These are phyloP conservation scores for Arthrobotrys megalospora DNA, from an alignment of 2,329 filamentous ascomycete species.

Conservation along the genomic window DNA sequence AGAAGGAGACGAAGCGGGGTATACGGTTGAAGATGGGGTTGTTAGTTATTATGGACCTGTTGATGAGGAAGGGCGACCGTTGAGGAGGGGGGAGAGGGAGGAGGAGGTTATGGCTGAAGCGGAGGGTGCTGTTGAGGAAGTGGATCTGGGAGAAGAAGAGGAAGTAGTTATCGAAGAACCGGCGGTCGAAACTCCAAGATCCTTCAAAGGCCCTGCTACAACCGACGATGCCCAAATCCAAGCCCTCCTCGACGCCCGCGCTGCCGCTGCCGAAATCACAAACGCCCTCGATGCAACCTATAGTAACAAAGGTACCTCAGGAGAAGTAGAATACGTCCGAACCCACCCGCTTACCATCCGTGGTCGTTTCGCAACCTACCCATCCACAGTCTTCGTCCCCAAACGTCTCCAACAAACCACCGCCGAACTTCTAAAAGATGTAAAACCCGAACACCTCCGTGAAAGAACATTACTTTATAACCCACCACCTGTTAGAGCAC, in stretches of 20 bases:
- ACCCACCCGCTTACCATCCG: constrained; percentile 43
- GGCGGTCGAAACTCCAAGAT: neutral
- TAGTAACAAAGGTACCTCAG: neutral
- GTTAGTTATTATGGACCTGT: constrained; percentile 50
- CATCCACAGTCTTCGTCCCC: constrained; percentile 37
- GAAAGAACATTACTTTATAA: constrained; percentile 32
- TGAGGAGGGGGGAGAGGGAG: neutral
- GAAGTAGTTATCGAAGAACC: constrained; percentile 10
- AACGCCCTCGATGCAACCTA: neutral
- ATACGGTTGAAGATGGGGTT: constrained; percentile 46
- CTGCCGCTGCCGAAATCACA: constrained; percentile 10
- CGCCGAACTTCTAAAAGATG: constrained; percentile 14
- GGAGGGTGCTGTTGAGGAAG: neutral
- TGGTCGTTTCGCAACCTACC: constrained; percentile 43
- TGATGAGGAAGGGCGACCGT: constrained; percentile 41
- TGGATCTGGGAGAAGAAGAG: neutral
- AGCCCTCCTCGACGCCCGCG: constrained; percentile 15
- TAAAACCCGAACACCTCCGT: constrained; percentile 40
- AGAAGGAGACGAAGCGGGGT: constrained; percentile 24
- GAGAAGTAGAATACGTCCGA: constrained; percentile 31
- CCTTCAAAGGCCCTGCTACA: constrained; percentile 18
- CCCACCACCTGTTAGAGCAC: constrained; percentile 32
- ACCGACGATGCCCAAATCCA: neutral
- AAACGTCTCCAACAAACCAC: constrained; percentile 30
- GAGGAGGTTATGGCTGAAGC: neutral